Base-by-base conservation (phyloP, 2,329 filamentous ascomycete genomes). In the Fusarium nematophilum region DNA sequence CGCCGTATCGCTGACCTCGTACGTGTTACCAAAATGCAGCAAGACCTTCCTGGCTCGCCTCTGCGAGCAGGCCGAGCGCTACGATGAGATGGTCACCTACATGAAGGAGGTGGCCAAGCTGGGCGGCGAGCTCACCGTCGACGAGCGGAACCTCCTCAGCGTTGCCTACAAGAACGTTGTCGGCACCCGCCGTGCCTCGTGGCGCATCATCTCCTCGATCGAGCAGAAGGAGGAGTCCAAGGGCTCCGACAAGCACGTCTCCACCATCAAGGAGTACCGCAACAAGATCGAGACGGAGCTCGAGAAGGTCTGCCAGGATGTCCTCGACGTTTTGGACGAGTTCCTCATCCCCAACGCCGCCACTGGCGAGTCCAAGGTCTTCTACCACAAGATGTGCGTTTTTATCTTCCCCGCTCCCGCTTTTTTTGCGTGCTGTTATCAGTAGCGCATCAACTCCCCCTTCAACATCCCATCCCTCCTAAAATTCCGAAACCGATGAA, bases 131-230 rank as follows among this genome's bases (percentile, higher is more conserved):
- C 89, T 94, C 74, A 90, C 88, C 67, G 94, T 98, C 72, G 94
- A 98, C 80, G 95, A 99, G 89, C 92, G 94, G 81, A 98, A 98
- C 84, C 91, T 99, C 67, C 90, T 99, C 69, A 97, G 92, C 68
- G 95, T 98, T 75, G 94, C 94, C 78, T 99, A 99, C 90, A 99
- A 99, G 91, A 99, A 99, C 83, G 95, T 99, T 61, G 92, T 99
- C 74, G 94, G 95, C 74, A 96, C 95, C 76, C 90, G 94, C 80
- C 94, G 95, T 88, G 94, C 94, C 76, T 97, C 93, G 73, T 99
- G 94, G 94, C 90, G 94, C 83, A 98, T 99, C 82, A 96, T 99
- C 83, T 96, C 93, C 77, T 98, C 95, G 77, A 98, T 99, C 81
- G 94, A 98, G 86, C 94, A 98, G 83, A 98, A 98, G 90, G 94